Conservation (phyloP, 495 filamentous ascomycete species). For the Talaromyces trachyspermus region DNA sequence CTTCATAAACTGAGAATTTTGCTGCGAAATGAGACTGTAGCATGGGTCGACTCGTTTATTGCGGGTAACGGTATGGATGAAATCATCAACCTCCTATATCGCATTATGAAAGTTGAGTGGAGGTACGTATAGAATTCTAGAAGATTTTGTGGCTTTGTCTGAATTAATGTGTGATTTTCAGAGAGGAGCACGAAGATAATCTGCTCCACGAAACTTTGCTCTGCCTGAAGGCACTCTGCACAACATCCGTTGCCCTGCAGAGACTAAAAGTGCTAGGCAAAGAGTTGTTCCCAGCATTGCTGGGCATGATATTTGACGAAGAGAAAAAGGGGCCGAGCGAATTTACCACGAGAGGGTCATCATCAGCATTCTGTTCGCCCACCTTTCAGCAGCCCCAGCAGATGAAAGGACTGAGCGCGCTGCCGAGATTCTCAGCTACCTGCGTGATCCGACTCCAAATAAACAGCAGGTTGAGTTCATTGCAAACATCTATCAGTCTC, state of each 20-base stretch:
- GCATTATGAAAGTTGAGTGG: conserved; percentile 94
- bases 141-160: too few relatives aligned
- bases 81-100: conserved; percentile 74
- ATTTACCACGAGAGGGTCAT: conserved; percentile 89
- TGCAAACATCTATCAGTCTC: conserved; percentile 73
- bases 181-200: conserved; percentile 93
- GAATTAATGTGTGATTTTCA: too few relatives aligned
- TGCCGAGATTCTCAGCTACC: conserved; percentile 61
- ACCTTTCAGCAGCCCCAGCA: conserved; percentile 54
- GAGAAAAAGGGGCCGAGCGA: conserved; percentile 96
- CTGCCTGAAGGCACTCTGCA: conserved; percentile 91
- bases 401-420: conserved; percentile 52
- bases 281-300: conserved; percentile 76
- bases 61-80: conserved; percentile 85
- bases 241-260: conserved; percentile 73
- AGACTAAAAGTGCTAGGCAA: conserved; percentile 73
- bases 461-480: conserved; percentile 78
- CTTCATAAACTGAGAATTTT: conserved; percentile 88
- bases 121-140: conserved; percentile 50
- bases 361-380: conserved; percentile 76
- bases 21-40: conserved; percentile 86
- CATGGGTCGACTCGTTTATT: conserved; percentile 91
- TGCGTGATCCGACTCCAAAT: conserved; percentile 75
- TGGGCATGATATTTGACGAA: conserved; percentile 88
- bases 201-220: conserved; percentile 87